Conservation (phyloP, 2,329 filamentous ascomycete species). For the Colletotrichum lini region DNA sequence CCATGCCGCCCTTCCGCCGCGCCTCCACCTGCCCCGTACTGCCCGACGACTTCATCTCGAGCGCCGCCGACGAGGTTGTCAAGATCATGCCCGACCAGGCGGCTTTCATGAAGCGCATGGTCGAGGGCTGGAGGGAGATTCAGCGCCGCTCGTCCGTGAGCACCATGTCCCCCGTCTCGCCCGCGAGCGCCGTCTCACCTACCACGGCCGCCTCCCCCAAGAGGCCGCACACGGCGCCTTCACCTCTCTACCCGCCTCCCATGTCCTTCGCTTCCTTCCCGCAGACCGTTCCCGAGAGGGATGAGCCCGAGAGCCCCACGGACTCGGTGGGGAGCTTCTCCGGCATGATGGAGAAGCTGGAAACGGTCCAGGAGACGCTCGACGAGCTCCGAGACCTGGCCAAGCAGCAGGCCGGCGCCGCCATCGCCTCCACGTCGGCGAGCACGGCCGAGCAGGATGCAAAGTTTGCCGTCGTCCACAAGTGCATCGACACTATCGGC, state of each 20-base stretch:
- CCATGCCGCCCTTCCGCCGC: slow-evolving; percentile 29
- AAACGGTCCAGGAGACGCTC: slow-evolving; percentile 26
- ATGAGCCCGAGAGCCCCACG: slow-evolving; percentile 26
- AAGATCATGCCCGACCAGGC: slow-evolving; percentile 40
- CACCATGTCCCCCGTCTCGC: slow-evolving; percentile 6
- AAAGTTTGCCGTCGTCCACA: slow-evolving; percentile 23
- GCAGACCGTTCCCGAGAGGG: slow-evolving; percentile 19
- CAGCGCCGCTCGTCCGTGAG: slow-evolving; percentile 28
- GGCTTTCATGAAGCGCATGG: slow-evolving; percentile 38
- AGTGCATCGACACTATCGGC: slow-evolving; percentile 37
- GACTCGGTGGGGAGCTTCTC: slow-evolving; percentile 14
- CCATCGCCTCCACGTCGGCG: slow-evolving; percentile 9
- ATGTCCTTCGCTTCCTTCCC: slow-evolving; percentile 36
- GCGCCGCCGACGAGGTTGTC: slow-evolving; percentile 37
- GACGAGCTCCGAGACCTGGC: slow-evolving; percentile 29
- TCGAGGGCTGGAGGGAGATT: slow-evolving; percentile 38
- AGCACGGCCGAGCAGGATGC: slow-evolving; percentile 3
- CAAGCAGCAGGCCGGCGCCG: slow-evolving; percentile 26
- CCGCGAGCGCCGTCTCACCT: neutral
- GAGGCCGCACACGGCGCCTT: slow-evolving; percentile 34
- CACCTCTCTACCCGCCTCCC: slow-evolving; percentile 15
- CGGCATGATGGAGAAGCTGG: slow-evolving; percentile 8
- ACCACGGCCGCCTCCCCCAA: neutral
- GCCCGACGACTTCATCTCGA: slow-evolving; percentile 27
- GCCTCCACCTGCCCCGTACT: slow-evolving; percentile 35